Base-by-base conservation (phyloP, 257 asterid species). In the Hygrophila difformis region DNA sequence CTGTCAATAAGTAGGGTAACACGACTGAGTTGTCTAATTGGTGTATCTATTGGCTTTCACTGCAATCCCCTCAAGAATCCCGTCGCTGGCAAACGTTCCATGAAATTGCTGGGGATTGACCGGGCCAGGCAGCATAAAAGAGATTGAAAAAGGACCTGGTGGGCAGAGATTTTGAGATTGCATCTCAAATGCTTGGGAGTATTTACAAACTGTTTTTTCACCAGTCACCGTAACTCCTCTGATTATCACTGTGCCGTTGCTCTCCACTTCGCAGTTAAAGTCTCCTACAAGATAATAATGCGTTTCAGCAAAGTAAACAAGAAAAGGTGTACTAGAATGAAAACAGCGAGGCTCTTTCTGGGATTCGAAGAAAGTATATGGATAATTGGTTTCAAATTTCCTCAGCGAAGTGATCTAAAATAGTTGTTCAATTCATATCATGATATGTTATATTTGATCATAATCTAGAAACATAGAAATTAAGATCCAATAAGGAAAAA, bases 71-170 rank as follows among this genome's bases (percentile, higher is more conserved):
- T 83, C 94, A 15, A 83, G 76, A 58, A 87, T 80, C 13, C 84
- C 97, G 51, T 87, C 93, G 12, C 76, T 70, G 24, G 78, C 78
- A 52, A 87, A 87, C 39, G 66, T 80, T 49, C 94, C 94, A 28
- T 68, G 80, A 56, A 80, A 80, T 12, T 71, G 73, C 39, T 51
- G 80, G 53, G 93, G 87, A 57, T 80, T 78, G 28, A 87, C 93
- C 17, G 86, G 88, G n/a, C 97, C 97, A 0, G 97, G 95, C 15
- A 87, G 74, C 67, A 64, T 69, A 64, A 87, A 87, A 2, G 91
- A 74, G 60, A 87, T 64, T 37, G 80, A 67, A 68, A 83, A 83
- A 40, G 71, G 69, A 26, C 95, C 97, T 0, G 93, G 64, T 10
- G 92, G 93, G 39, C 93, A 76, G 8, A 83, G 85, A 50, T 80